Conservation (phyloP, 179 eudicot genomes). For the Amaranthus tricolor region DNA sequence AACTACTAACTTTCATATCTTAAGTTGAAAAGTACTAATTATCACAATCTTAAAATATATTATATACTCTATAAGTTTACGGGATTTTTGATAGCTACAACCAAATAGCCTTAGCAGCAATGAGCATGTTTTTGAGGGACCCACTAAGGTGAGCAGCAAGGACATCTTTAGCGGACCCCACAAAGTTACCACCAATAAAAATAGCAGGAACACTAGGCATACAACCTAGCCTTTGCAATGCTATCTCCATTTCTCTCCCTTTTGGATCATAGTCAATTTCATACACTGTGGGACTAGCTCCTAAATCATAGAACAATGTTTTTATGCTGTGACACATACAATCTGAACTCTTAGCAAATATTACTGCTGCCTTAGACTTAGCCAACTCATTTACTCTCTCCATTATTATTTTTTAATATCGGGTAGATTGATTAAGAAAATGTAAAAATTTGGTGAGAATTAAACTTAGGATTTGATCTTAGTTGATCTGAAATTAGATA, state of each 20-base stretch:
- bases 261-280: slow-evolving; percentile 51
- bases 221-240: slow-evolving; percentile 43
- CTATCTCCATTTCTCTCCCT: slow-evolving; percentile 55
- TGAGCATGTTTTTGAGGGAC: slow-evolving; percentile 38
- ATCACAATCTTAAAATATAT: neutral
- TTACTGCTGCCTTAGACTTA: slow-evolving; percentile 46
- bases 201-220: slow-evolving; percentile 46
- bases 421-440: too few species aligned
- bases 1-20: too few species aligned
- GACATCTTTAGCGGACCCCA: slow-evolving; percentile 42
- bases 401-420: slow-evolving; percentile 10
- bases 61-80: neutral
- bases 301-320: slow-evolving; percentile 51
- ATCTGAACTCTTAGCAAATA: slow-evolving; percentile 59
- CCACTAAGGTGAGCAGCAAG: slow-evolving; percentile 48
- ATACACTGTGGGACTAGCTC: slow-evolving; percentile 55
- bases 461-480: too few species aligned
- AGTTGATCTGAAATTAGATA: neutral
- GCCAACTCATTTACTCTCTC: slow-evolving; percentile 45
- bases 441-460: neutral
- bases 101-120: slow-evolving; percentile 50
- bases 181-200: slow-evolving; percentile 46
- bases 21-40: too few species aligned
- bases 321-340: slow-evolving; percentile 57
- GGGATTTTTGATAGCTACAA: slow-evolving; percentile 34